Evolutionary conservation across 148 eudicot genomes (phyloP).

Genomic region (Diospyros kaki): DNA sequence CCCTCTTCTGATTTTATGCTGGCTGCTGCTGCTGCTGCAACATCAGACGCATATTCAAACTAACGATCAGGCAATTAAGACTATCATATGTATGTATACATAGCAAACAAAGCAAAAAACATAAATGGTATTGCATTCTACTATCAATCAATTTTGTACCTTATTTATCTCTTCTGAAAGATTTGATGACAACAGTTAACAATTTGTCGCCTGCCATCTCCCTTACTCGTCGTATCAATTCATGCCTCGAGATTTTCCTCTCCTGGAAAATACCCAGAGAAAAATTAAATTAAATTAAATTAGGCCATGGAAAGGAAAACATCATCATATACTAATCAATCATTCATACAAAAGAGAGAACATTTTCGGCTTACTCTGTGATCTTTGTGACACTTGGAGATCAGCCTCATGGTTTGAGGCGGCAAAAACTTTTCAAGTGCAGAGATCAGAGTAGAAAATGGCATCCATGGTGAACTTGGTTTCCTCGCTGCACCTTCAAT

Average conservation of each 20-base stretch:
- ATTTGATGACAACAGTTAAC: constrained; percentile 39
- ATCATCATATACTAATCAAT: neutral
- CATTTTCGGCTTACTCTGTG: constrained; percentile 29
- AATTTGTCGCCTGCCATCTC: constrained; percentile 48
- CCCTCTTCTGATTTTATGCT: too few relatives aligned
- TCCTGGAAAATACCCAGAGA: constrained; percentile 27
- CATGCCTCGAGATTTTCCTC: constrained; percentile 40
- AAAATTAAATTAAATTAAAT: neutral
- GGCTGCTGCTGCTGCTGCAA: too few relatives aligned
- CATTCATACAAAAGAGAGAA: neutral
- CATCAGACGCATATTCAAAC: too few relatives aligned
- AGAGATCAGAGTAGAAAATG: constrained; percentile 46
- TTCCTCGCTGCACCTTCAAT: neutral
- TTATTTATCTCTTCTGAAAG: constrained; percentile 32
- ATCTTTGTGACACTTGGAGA: constrained; percentile 30
- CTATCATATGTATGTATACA: too few relatives aligned
- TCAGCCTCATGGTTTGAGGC: constrained; percentile 18
- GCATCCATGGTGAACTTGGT: constrained; percentile 68
- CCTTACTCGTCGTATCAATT: constrained; percentile 39
- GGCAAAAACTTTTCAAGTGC: constrained; percentile 47
- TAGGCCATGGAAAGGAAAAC: too few relatives aligned
- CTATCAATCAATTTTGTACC: neutral
- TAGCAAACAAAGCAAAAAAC: too few relatives aligned
- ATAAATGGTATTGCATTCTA: too few relatives aligned
- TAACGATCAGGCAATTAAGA: too few relatives aligned